These are phyloP conservation scores for Eimeria praecox DNA, from an alignment of 169 alveolate species.

Conservation along the genomic window DNA sequence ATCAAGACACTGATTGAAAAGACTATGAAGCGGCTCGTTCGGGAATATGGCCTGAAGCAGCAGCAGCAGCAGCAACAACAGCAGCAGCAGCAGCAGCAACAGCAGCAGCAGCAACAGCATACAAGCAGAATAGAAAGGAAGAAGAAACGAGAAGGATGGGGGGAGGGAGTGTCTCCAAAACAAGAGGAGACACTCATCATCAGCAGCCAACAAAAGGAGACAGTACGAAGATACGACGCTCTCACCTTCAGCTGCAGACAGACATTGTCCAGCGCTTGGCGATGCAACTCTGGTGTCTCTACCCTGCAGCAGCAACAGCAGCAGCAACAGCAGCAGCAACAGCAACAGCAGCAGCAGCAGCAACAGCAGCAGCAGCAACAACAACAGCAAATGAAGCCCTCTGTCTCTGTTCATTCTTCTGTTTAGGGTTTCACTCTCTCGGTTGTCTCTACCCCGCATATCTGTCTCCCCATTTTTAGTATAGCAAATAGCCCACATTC, in stretches of 20 bases:
- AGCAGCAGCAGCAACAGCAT: neutral
- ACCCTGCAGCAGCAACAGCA: conserved; percentile 48
- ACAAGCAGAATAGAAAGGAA: neutral
- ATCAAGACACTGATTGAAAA: conserved; percentile 74
- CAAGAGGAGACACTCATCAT: too few species aligned
- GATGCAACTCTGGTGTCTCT: conserved; percentile 79
- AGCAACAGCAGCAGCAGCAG: too few species aligned
- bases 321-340: neutral
- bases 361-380: neutral
- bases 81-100: neutral
- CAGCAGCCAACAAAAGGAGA: neutral
- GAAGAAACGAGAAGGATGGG: neutral
- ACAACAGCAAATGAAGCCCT: neutral
- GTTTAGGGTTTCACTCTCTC: neutral
- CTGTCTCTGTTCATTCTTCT: neutral
- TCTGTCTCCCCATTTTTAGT: neutral
- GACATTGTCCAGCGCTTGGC: conserved; percentile 75
- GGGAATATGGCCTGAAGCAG: conserved; percentile 80
- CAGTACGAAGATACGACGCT: neutral
- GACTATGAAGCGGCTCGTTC: neutral
- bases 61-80: neutral
- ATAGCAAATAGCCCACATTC: neutral
- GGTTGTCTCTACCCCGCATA: neutral
- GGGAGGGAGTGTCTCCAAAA: too few species aligned
- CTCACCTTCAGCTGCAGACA: conserved; percentile 80